Evolutionary conservation across 805 yeast genomes (phyloP), one percentile per base, ranked within the genome.

Genomic region (Nakazawaea laoshanensis): DNA sequence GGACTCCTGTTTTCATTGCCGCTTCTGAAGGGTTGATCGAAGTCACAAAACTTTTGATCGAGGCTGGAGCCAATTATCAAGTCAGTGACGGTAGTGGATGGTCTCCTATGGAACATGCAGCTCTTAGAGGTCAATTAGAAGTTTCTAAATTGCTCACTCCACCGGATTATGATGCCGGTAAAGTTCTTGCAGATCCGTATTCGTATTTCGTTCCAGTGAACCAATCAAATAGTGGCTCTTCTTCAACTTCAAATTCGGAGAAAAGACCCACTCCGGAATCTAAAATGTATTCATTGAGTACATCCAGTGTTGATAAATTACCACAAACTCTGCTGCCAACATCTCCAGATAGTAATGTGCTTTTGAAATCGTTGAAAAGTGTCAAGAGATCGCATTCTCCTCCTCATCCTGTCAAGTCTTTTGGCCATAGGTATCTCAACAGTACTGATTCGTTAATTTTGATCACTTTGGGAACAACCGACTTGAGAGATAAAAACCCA

Each of bases 91-190:
- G 74, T 29, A 79, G 92, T 33, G 96, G 96, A 0, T 89, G 97
- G 97, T 74, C 86, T 13, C 95, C 97, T n/a, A 77, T 86, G 77
- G 97, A 89, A 48, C 97, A 89, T 54, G 96, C 96, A 0, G 78
- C 85, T 30, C 61, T 89, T 29, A 68, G 96, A 45, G 97, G 97
- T 4, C 94, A 87, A 52, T 58, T 88, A 37, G 66, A 61, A 3
- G 70, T 85, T 23, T 78, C 92, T 2, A 73, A 73, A 33, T 45
- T 73, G 47, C 59, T 89, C 35, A 65, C 65, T 19, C 83, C 83
- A 2, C 37, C 44, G 3, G 59, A 68, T 42, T 63, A 56, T 37
- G 55, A 61, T 31, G 57, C 62, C 1, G 49, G 24, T 4, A 36
- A 27, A 17, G 39, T 36, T 3, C 31, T 36, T 21, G 17, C 29